phyloP scores from a whole-genome alignment of 768 basidiomycete species.

The Termitomyces sp. region DNA sequence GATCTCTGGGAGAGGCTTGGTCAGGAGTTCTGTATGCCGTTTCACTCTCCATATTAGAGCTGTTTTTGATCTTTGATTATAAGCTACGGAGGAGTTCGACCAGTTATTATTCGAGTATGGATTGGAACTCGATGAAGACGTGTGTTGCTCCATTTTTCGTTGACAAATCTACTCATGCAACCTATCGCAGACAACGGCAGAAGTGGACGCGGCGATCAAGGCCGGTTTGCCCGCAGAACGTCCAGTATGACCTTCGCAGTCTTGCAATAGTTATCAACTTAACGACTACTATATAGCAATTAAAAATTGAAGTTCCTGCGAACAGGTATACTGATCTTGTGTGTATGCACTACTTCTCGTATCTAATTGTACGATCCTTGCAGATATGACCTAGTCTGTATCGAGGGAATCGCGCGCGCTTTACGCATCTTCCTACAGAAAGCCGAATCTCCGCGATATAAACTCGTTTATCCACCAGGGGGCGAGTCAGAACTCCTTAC shows the following conservation, averaged over 20 bases:
- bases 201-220: slow-evolving; percentile 76
- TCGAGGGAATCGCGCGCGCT: slow-evolving; percentile 90
- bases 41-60: slow-evolving; percentile 7
- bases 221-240: slow-evolving; percentile 82
- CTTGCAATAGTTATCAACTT: not conserved
- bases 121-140: slow-evolving; percentile 96
- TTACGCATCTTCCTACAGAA: slow-evolving; percentile 78
- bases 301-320: slow-evolving; percentile 99
- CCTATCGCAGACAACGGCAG: slow-evolving; percentile 71
- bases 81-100: slow-evolving; percentile 94
- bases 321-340: slow-evolving; percentile 55
- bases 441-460: slow-evolving; percentile 64
- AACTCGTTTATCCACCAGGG: slow-evolving; percentile 62
- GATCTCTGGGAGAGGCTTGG: slow-evolving; percentile 89
- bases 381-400: slow-evolving; percentile 96
- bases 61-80: slow-evolving; percentile 14
- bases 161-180: not conserved
- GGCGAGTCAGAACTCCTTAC: slow-evolving; percentile 63
- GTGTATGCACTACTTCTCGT: not conserved
- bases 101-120: slow-evolving; percentile 96
- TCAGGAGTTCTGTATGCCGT: slow-evolving; percentile 63
- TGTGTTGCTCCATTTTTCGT: slow-evolving; percentile 28
- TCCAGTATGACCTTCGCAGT: slow-evolving; percentile 46
- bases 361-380: slow-evolving; percentile 4
- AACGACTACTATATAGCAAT: slow-evolving; percentile 50